phyloP scores from a whole-genome alignment of 345 rosid species.

The Gossypium raimondii region DNA sequence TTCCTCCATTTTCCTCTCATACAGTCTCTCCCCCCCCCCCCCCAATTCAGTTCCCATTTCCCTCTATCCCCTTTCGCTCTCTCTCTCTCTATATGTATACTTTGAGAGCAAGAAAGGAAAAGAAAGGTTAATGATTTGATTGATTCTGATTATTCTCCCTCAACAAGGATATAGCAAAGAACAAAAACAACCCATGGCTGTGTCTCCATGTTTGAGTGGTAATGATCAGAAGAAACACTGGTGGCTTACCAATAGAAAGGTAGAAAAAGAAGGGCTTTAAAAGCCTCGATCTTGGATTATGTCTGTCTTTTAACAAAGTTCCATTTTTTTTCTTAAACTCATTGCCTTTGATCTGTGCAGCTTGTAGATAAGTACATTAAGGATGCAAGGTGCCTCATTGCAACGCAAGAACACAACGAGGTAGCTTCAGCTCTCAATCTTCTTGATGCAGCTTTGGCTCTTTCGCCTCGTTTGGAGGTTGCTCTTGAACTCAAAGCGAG shows the following conservation, averaged over 20 bases:
- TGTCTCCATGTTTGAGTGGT: constrained; percentile 31
- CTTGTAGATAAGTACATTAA: constrained; percentile 66
- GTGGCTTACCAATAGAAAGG: constrained; percentile 92
- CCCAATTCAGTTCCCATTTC: constrained; percentile 24
- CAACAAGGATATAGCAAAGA: constrained; percentile 6
- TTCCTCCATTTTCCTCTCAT: constrained; percentile 28
- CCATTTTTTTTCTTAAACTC: neutral
- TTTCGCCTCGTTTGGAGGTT: constrained; percentile 64
- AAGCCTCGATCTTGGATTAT: neutral
- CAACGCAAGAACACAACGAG: constrained; percentile 56
- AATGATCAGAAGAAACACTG: constrained; percentile 50
- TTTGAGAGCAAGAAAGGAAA: constrained; percentile 14
- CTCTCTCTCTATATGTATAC: constrained; percentile 26
- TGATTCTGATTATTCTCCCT: constrained; percentile 19
- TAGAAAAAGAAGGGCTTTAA: constrained; percentile 6
- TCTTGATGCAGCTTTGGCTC: constrained; percentile 69
- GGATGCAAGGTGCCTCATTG: constrained; percentile 67
- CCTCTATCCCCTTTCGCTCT: constrained; percentile 11
- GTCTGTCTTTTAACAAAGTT: neutral
- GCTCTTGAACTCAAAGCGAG: constrained; percentile 73
- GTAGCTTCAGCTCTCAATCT: constrained; percentile 61
- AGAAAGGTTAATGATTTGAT: constrained; percentile 20
- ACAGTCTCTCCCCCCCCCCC: constrained; percentile 14
- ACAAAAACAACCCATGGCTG: constrained; percentile 33
- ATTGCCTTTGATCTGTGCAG: constrained; percentile 26